Percentiles rank a stretch among this genome's conserved stretches.
Evolutionary conservation across 768 basidiomycete genomes (phyloP).

Genomic region (Chalciporus piperatus): DNA sequence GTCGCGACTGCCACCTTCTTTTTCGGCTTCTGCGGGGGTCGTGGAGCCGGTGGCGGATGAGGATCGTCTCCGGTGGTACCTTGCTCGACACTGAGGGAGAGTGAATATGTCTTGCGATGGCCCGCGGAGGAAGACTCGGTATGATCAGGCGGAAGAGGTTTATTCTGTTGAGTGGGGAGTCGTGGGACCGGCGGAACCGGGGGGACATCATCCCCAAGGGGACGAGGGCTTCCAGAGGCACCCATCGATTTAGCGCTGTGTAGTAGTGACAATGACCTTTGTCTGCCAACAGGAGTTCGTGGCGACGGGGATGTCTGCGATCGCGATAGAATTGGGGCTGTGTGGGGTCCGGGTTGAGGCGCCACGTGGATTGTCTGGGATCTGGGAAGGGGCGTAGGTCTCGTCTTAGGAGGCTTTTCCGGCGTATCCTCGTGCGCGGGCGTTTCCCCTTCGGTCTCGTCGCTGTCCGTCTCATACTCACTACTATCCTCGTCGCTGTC

Average conservation of each 20-base stretch:
- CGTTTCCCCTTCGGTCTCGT: constrained; percentile 10
- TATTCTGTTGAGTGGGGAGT: constrained; percentile 32
- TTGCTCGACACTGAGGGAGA: neutral
- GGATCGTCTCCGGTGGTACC: neutral
- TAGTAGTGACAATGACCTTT: constrained; percentile 48
- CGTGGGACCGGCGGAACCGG: constrained; percentile 47
- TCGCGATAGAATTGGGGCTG: neutral
- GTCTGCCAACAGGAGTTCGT: constrained; percentile 5
- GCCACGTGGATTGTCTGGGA: neutral
- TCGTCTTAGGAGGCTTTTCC: neutral
- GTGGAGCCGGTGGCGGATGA: constrained; percentile 7
- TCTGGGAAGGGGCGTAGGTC: neutral
- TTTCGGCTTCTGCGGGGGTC: constrained; percentile 30
- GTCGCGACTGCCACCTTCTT: constrained; percentile 46
- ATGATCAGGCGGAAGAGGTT: constrained; percentile 41
- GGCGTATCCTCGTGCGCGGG: constrained; percentile 11
- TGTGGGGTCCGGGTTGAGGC: neutral
- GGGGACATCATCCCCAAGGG: constrained; percentile 37
- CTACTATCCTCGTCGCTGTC: constrained; percentile 37
- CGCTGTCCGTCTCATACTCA: constrained; percentile 32
- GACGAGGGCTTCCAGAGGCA: constrained; percentile 14
- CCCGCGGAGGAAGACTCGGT: constrained; percentile 13
- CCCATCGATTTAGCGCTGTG: constrained; percentile 47
- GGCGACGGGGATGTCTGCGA: constrained; percentile 7
- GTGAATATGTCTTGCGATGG: constrained; percentile 16